A percentile compares a stretch with the other conserved stretches of the same genome.
These are phyloP conservation scores for Orbilia oligospora DNA, from an alignment of 2,329 filamentous ascomycete genomes.

Conservation along the genomic window DNA sequence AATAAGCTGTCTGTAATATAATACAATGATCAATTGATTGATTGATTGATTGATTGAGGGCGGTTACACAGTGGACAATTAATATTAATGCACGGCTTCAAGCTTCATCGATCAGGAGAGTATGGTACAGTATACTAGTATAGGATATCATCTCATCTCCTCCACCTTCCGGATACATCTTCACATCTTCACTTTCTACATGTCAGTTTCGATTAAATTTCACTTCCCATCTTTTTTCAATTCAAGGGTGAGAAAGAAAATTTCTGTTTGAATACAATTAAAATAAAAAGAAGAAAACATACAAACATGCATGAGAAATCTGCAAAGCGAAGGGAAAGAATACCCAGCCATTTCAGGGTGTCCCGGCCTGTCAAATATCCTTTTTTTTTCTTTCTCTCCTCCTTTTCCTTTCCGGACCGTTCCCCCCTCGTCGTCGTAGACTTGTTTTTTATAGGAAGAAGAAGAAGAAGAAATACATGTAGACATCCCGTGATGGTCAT, in stretches of 20 bases:
- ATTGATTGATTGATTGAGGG: neutral
- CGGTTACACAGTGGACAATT: slow-evolving; percentile 28
- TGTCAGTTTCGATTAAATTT: too few relatives aligned
- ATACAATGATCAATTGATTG: too few relatives aligned
- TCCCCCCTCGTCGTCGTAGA: too few relatives aligned
- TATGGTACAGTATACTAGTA: too few relatives aligned
- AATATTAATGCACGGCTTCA: too few relatives aligned
- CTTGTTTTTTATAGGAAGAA: too few relatives aligned
- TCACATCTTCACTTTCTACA: neutral
- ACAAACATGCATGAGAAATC: slow-evolving; percentile 17
- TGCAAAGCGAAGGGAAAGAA: neutral
- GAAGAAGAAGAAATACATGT: too few relatives aligned
- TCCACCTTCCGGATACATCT: slow-evolving; percentile 46
- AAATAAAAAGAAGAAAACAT: neutral
- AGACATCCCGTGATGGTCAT: slow-evolving; percentile 24
- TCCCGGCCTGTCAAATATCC: slow-evolving; percentile 48
- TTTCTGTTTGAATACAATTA: neutral
- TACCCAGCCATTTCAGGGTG: slow-evolving; percentile 22
- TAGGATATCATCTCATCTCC: slow-evolving; percentile 55
- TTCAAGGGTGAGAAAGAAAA: neutral
- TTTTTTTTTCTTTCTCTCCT: neutral
- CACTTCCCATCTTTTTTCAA: too few relatives aligned
- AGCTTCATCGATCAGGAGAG: slow-evolving; percentile 6
- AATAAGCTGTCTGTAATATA: too few relatives aligned
- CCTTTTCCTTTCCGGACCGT: neutral